phyloP scores from a whole-genome alignment of 306 rosid genomes.

The Comarum palustre region DNA sequence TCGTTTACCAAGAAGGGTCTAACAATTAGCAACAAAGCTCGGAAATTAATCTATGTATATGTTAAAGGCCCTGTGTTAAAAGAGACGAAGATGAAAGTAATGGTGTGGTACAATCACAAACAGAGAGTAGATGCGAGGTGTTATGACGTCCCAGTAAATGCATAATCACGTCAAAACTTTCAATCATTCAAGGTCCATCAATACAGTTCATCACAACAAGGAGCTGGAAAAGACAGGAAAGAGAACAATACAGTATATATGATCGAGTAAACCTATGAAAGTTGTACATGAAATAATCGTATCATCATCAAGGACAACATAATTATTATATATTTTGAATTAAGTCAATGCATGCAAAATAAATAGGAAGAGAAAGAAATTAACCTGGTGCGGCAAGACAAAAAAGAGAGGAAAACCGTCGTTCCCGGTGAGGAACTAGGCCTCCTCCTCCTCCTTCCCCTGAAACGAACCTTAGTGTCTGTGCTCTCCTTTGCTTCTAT shows the following conservation, averaged over 20 bases:
- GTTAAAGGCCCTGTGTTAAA: too few relatives aligned
- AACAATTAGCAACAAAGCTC: background rate
- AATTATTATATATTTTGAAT: too few relatives aligned
- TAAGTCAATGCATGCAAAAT: background rate
- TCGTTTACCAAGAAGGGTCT: background rate
- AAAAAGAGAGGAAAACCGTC: conserved; percentile 8
- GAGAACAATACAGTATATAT: background rate
- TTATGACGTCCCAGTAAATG: conserved; percentile 13
- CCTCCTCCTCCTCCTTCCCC: conserved; percentile 13
- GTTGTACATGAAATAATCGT: background rate
- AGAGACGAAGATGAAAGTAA: background rate
- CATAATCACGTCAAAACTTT: conserved; percentile 1
- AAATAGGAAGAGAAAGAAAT: background rate
- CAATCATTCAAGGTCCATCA: background rate
- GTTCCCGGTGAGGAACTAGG: conserved; percentile 26
- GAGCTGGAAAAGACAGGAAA: background rate
- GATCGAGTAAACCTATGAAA: background rate
- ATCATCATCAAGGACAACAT: background rate
- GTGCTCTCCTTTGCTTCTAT: background rate
- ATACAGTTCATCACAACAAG: conserved; percentile 1
- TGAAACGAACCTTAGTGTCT: background rate
- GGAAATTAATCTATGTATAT: too few relatives aligned
- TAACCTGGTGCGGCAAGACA: background rate
- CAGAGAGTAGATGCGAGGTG: conserved; percentile 19
- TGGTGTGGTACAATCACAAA: background rate